These are phyloP conservation scores for Xerocomus brunneocitrinus DNA, from an alignment of 768 basidiomycete species.

Conservation along the genomic window DNA sequence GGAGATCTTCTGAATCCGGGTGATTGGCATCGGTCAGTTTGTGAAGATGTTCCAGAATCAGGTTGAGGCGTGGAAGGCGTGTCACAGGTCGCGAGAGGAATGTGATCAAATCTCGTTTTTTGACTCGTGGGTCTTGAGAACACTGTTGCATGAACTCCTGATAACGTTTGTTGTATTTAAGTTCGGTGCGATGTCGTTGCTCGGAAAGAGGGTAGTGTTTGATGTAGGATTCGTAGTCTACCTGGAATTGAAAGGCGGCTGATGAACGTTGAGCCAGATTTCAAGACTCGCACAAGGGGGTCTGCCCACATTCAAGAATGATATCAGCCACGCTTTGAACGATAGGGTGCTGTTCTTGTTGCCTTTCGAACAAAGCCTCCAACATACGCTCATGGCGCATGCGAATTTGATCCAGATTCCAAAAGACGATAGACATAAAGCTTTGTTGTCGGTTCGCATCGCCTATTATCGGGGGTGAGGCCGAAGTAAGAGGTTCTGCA, in stretches of 20 bases:
- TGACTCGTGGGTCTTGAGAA: slow-evolving; percentile 59
- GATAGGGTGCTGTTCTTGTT: slow-evolving; percentile 81
- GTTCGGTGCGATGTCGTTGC: slow-evolving; percentile 72
- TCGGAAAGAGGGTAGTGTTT: slow-evolving; percentile 87
- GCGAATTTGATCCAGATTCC: slow-evolving; percentile 69
- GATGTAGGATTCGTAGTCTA: slow-evolving; percentile 76
- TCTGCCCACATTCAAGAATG: slow-evolving; percentile 64
- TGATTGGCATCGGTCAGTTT: slow-evolving; percentile 71
- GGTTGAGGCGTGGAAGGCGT: slow-evolving; percentile 74
- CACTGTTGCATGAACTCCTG: slow-evolving; percentile 60
- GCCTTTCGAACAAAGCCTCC: slow-evolving; percentile 67
- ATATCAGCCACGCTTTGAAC: slow-evolving; percentile 82
- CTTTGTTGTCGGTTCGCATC: slow-evolving; percentile 46
- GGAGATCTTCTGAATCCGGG: slow-evolving; percentile 73
- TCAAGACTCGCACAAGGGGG: slow-evolving; percentile 4
- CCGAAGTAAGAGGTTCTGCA: slow-evolving; percentile 56
- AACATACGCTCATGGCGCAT: slow-evolving; percentile 66
- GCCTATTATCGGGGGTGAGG: slow-evolving; percentile 62
- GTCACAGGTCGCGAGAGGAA: slow-evolving; percentile 86
- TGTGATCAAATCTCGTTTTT: slow-evolving; percentile 72
- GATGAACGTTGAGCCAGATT: slow-evolving; percentile 15
- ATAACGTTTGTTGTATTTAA: slow-evolving; percentile 64
- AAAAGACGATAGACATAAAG: slow-evolving; percentile 82
- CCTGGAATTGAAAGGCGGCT: slow-evolving; percentile 45
- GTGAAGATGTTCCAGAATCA: slow-evolving; percentile 66